These are phyloP conservation scores for Arthromyces matolae DNA, from an alignment of 768 basidiomycete genomes.

Conservation along the genomic window DNA sequence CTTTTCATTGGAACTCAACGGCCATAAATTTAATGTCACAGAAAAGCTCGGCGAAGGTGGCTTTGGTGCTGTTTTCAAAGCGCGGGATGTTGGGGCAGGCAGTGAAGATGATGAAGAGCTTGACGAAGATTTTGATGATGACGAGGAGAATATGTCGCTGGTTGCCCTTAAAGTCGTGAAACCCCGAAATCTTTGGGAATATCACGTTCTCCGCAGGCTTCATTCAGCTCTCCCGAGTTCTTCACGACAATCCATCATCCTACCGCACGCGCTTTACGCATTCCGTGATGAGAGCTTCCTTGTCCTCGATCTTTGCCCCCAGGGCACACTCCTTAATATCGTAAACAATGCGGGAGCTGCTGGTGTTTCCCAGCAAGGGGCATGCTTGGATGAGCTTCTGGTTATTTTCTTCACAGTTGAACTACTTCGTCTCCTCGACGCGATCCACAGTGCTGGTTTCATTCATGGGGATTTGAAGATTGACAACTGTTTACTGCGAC, in stretches of 20 bases:
- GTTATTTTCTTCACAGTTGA: constrained; percentile 96
- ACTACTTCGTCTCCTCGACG: constrained; percentile 77
- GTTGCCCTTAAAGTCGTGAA: constrained; percentile 91
- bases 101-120: constrained; percentile 47
- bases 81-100: constrained; percentile 52
- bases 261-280: constrained; percentile 75
- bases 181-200: constrained; percentile 91
- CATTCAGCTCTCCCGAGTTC: constrained; percentile 61
- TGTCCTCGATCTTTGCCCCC: constrained; percentile 81
- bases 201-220: constrained; percentile 75
- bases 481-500: constrained; percentile 94
- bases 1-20: constrained; percentile 60
- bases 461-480: constrained; percentile 99
- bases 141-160: constrained; percentile 50
- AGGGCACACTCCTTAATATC: constrained; percentile 88
- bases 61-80: constrained; percentile 93
- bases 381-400: constrained; percentile 85
- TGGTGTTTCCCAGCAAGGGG: constrained; percentile 76
- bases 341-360: constrained; percentile 80
- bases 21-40: constrained; percentile 61
- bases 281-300: constrained; percentile 90
- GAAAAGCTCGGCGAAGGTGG: constrained; percentile 97
- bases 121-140: constrained; percentile 53
- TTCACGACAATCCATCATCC: constrained; percentile 66
- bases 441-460: constrained; percentile 77